Base-by-base conservation (phyloP, 441 rosid genomes). In the Flueggea neowawraea region DNA sequence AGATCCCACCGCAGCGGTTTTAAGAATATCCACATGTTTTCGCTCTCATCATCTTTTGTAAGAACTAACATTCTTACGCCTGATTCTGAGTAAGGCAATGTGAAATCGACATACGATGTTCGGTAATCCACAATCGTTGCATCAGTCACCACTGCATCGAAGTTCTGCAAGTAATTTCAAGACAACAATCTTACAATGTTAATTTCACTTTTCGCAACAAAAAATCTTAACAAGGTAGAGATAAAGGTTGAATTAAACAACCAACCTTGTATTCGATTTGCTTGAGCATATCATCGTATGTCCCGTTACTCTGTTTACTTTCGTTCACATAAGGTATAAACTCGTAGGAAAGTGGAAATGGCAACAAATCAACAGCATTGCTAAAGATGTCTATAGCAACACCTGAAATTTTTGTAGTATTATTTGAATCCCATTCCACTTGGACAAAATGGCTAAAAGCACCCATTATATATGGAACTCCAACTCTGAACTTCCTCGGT, bases 21-120 rank as follows among this genome's bases (percentile, higher is more conserved):
- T 22, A 82, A 60, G 73, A 86, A 82, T 63, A 78, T 62, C 87
- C 87, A 82, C 58, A 74, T 69, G 71, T 72, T 73, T 22, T 22
- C 28, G 33, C 61, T 55, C 47, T 63, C 44, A 39, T 62, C 55
- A 15, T 73, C 67, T 67, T 61, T 73, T 7, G 69, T 33, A 0
- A 71, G 64, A 6, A 76, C 84, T 11, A 83, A 3, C 78, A 83
- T 81, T 15, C 75, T 61, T 12, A 81, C 73, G 6, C 91, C 83
- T 8, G 80, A 66, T 7, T 83, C 85, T 16, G 45, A 43, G 12
- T 43, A 43, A 6, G 45, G 45, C 3, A 43, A 11, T 43, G 45
- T 43, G 45, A 43, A 43, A 6, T 43, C 45, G 45, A 43, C 12
- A 11, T 1, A 43, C 3, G 45, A 43, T 43, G 12, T 43, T 43